These are phyloP conservation scores for Castanopsis chinensis DNA, from an alignment of 306 rosid species.

Conservation along the genomic window DNA sequence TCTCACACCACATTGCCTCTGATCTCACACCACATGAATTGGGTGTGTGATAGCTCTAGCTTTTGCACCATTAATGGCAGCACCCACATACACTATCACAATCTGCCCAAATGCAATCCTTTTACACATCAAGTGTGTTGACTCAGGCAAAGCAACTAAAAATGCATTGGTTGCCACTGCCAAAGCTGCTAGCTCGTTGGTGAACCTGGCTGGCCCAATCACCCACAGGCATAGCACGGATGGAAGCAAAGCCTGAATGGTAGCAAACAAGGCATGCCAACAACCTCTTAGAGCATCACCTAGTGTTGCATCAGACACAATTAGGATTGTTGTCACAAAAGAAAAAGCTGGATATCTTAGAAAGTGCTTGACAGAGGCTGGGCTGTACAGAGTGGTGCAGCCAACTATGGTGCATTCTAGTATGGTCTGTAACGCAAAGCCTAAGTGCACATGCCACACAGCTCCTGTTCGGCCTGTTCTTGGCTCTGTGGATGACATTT, in stretches of 20 bases:
- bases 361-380: slow-evolving; percentile 28
- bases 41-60: slow-evolving; percentile 37
- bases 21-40: slow-evolving; percentile 36
- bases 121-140: slow-evolving; percentile 55
- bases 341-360: slow-evolving; percentile 57
- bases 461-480: too few relatives aligned
- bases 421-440: slow-evolving; percentile 53
- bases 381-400: slow-evolving; percentile 48
- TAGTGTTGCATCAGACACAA: slow-evolving; percentile 54
- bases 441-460: slow-evolving; percentile 40
- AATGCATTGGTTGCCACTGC: slow-evolving; percentile 42
- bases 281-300: slow-evolving; percentile 67
- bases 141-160: slow-evolving; percentile 59
- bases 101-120: slow-evolving; percentile 69
- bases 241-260: slow-evolving; percentile 28
- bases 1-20: too few relatives aligned
- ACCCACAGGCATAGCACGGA: slow-evolving; percentile 41
- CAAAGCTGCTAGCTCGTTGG: slow-evolving; percentile 14
- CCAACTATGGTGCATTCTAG: slow-evolving; percentile 67
- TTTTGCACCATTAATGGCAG: slow-evolving; percentile 42
- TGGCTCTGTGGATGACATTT: too few relatives aligned
- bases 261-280: slow-evolving; percentile 53
- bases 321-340: slow-evolving; percentile 54
- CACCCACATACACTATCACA: slow-evolving; percentile 65
- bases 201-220: slow-evolving; percentile 44